Evolutionary conservation across 768 basidiomycete genomes (phyloP), one percentile per base, ranked within the genome.

Genomic region (Strobilomyces dryophilus): DNA sequence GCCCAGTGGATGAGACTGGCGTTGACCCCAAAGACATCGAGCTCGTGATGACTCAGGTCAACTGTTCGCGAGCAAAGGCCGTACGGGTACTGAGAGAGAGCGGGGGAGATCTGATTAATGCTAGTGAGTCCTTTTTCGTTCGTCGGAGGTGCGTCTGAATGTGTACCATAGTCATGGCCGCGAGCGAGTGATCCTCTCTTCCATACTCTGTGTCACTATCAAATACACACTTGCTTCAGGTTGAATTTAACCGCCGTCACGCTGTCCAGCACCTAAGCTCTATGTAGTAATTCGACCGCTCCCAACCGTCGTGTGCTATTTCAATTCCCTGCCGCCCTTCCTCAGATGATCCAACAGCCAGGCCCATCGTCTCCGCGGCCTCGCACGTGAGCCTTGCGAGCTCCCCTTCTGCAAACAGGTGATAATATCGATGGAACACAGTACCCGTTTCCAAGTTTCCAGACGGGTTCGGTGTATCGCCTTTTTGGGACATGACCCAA

Each of bases 11-110:
- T 63, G 92, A 94, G 76, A 87, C 85, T 21, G 92, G 89, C 37
- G 80, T 98, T 56, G 93, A 97, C 60, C 80, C 89, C 44, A 93
- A 93, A 71, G 97, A 99, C 69, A 92, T 97, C 59, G 94, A 95
- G 55, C 82, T 97, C 51, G 91, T 99, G 49, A 92, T 98, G 79
- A 76, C 78, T 32, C 82, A 93, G 76, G 92, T 93, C 58, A 85
- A 80, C 66, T 95, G 92, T 73, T 83, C 91, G 45, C 84, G 93
- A 57, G 91, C 90, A 39, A 97, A 95, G 71, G 97, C 95, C 36
- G 89, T 93, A 40, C 82, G 85, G 53, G 94, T 83, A 58, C 74
- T 98, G 70, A 94, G 91, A 76, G 92, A 93, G 63, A 91, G 84
- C 61, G 87, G 88, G 47, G 94, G 94, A 36, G 95, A 98, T 74